A percentile compares a stretch with the other conserved stretches of the same genome.
Conservation (phyloP, 2,329 filamentous ascomycete species). For the Cytospora piceae region DNA sequence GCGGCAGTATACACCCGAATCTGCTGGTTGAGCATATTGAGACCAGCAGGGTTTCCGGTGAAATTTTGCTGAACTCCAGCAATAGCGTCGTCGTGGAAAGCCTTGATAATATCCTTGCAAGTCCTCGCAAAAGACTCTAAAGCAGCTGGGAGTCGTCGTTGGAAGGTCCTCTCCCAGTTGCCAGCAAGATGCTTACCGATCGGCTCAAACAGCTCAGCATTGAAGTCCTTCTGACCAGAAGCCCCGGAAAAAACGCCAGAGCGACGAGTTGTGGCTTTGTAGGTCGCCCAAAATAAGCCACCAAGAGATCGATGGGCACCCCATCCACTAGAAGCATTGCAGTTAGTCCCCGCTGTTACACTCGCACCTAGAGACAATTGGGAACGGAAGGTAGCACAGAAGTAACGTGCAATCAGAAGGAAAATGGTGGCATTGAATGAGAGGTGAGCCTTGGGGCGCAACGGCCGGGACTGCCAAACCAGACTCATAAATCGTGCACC, state of each 20-base stretch:
- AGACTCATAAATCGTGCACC: not conserved
- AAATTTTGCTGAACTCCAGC: conserved; percentile 1
- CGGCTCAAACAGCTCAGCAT: conserved; percentile 36
- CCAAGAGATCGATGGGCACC: conserved; percentile 30
- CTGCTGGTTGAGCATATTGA: conserved; percentile 35
- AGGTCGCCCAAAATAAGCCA: conserved; percentile 36
- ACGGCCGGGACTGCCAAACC: not conserved
- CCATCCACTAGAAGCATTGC: conserved; percentile 32
- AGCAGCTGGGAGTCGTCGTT: conserved; percentile 31
- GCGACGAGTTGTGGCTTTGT: conserved; percentile 36
- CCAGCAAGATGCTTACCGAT: conserved; percentile 32
- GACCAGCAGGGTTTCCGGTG: conserved; percentile 21
- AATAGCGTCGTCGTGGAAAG: conserved; percentile 31
- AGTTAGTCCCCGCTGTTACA: not conserved
- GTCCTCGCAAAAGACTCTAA: conserved; percentile 24
- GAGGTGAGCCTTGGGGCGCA: not conserved
- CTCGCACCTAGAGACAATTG: not conserved
- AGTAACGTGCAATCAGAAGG: too few relatives aligned
- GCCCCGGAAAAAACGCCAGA: conserved; percentile 32
- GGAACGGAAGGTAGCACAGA: not conserved
- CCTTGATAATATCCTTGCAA: conserved; percentile 18
- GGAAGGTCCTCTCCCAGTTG: conserved; percentile 38
- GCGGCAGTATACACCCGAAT: conserved; percentile 36
- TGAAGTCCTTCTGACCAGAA: conserved; percentile 34
- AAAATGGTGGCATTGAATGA: not conserved